Evolutionary conservation across 306 rosid genomes (phyloP).

Genomic region (Echinosophora koreensis): DNA sequence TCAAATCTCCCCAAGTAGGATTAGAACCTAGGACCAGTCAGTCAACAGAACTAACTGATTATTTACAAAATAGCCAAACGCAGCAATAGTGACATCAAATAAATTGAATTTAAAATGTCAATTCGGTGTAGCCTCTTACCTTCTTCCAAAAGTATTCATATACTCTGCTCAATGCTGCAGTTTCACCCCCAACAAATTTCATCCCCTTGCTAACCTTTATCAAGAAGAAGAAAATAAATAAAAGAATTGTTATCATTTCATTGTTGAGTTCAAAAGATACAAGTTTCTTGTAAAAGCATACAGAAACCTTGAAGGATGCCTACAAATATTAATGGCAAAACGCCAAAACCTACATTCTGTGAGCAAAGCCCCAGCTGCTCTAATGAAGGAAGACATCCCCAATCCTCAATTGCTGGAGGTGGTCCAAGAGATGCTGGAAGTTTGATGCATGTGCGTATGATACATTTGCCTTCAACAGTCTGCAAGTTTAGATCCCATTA

Average conservation of each 20-base stretch:
- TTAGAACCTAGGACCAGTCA: too few species aligned
- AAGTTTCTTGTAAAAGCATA: slow-evolving; percentile 20
- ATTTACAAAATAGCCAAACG: slow-evolving; percentile 9
- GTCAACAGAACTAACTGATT: background rate
- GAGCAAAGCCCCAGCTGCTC: slow-evolving; percentile 73
- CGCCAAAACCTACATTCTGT: slow-evolving; percentile 64
- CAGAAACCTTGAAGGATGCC: slow-evolving; percentile 1
- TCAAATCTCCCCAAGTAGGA: too few species aligned
- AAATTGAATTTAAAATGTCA: slow-evolving; percentile 32
- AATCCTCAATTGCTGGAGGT: slow-evolving; percentile 68
- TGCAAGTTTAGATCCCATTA: slow-evolving; percentile 52
- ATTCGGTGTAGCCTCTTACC: slow-evolving; percentile 54
- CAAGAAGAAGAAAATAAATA: slow-evolving; percentile 23
- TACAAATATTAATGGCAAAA: slow-evolving; percentile 16
- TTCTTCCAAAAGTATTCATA: slow-evolving; percentile 89
- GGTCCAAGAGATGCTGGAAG: slow-evolving; percentile 85
- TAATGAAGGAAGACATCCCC: slow-evolving; percentile 79
- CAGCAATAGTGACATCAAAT: slow-evolving; percentile 20
- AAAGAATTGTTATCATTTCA: slow-evolving; percentile 5
- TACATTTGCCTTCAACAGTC: slow-evolving; percentile 80
- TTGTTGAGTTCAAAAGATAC: slow-evolving; percentile 17
- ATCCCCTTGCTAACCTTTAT: slow-evolving; percentile 82
- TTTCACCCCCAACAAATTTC: slow-evolving; percentile 92
- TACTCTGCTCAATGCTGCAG: slow-evolving; percentile 84
- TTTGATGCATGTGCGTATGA: slow-evolving; percentile 70